Conservation (phyloP, 164 flowering plant genomes). For the Tetrastigma voinierianum region DNA sequence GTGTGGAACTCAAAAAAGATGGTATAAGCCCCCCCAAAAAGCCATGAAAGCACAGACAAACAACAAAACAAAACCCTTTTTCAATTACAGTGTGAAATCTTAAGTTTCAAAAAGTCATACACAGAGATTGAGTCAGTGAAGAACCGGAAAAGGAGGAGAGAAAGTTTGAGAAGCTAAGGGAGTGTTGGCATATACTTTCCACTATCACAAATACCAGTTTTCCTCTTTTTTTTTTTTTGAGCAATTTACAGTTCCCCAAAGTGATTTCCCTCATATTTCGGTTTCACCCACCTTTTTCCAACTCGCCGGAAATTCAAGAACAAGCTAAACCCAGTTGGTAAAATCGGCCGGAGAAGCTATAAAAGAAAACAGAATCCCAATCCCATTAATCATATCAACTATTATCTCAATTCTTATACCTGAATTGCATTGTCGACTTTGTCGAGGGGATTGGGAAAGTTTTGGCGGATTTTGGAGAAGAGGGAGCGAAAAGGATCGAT, state of each 20-base stretch:
- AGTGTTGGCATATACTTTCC: not conserved
- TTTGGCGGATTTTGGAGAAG: slow-evolving; percentile 13
- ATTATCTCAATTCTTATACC: slow-evolving; percentile 16
- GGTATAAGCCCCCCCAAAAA: not conserved
- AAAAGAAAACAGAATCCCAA: not conserved
- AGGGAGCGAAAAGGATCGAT: slow-evolving; percentile 54
- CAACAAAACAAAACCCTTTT: not conserved
- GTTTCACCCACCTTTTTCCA: too few species aligned
- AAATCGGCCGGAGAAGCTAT: not conserved
- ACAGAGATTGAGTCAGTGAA: not conserved
- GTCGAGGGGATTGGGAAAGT: slow-evolving; percentile 2
- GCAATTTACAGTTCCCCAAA: too few species aligned
- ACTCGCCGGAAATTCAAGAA: not conserved
- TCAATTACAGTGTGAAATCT: too few species aligned
- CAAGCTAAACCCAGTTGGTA: not conserved
- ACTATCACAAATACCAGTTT: too few species aligned
- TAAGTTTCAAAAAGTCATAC: too few species aligned
- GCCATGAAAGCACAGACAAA: not conserved
- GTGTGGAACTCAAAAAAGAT: not conserved
- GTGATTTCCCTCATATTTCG: too few species aligned
- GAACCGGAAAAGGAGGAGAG: too few species aligned
- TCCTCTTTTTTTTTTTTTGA: too few species aligned
- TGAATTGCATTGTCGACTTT: slow-evolving; percentile 34
- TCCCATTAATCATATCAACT: too few species aligned
- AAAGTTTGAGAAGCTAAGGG: too few species aligned